Percentiles rank a stretch among this genome's conserved stretches.
Conservation (phyloP, 2,329 filamentous ascomycete species). For the Sclerotinia glacialis region DNA sequence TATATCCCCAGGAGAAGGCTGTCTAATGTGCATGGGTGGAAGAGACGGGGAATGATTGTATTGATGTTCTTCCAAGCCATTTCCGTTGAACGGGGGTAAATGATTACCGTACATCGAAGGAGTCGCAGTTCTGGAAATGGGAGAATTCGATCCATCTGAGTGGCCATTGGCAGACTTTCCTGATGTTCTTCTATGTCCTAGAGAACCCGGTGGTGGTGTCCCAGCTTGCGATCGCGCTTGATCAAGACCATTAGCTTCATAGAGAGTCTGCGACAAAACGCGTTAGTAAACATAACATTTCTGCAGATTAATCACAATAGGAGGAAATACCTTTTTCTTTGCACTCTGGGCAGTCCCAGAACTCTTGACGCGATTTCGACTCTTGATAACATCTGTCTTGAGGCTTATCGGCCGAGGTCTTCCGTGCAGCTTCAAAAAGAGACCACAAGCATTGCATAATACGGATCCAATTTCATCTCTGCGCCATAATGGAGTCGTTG, state of each 20-base stretch:
- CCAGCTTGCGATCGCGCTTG: conserved; percentile 54
- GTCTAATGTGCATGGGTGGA: conserved; percentile 50
- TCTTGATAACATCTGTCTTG: conserved; percentile 99
- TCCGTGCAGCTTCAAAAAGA: conserved; percentile 96
- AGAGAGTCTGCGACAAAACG: conserved; percentile 35
- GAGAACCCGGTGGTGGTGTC: conserved; percentile 50
- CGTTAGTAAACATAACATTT: conserved; percentile 34
- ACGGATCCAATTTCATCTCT: conserved; percentile 94
- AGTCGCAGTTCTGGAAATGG: conserved; percentile 75
- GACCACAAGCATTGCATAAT: conserved; percentile 95
- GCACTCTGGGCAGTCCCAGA: conserved; percentile 70
- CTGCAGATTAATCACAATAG: background rate
- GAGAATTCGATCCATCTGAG: conserved; percentile 72
- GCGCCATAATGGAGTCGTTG: conserved; percentile 94
- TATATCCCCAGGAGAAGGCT: conserved; percentile 55
- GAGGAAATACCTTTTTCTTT: conserved; percentile 70
- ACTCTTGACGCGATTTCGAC: conserved; percentile 95
- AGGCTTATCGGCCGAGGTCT: conserved; percentile 90
- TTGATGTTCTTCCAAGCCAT: conserved; percentile 59
- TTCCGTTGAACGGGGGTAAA: conserved; percentile 75
- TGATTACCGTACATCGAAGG: conserved; percentile 72
- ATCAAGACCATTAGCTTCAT: conserved; percentile 58
- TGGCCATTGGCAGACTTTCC: conserved; percentile 71
- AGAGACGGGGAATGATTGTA: conserved; percentile 59
- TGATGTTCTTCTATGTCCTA: conserved; percentile 62